Conservation (phyloP, 163 green algal species). For the Volvox carteri region DNA sequence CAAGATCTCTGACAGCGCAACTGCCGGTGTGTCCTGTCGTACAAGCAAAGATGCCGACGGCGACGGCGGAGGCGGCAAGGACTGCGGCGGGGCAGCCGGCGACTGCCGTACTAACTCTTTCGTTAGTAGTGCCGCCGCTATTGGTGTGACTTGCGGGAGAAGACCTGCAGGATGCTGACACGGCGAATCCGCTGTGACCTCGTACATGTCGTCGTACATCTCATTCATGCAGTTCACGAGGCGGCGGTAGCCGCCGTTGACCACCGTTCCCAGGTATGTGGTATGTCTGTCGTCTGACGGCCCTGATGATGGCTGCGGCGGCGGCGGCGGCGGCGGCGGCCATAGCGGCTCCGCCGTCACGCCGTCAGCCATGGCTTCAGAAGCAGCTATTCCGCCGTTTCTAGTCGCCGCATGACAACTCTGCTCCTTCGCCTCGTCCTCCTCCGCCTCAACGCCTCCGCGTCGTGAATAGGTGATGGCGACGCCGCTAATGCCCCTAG, state of each 20-base stretch:
- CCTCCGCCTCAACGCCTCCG: not conserved
- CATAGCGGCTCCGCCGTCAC: not conserved
- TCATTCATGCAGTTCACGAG: no score
- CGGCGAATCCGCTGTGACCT: no score
- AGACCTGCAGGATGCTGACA: no score
- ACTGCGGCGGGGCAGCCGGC: not conserved
- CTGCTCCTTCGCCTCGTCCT: not conserved
- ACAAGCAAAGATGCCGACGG: not conserved
- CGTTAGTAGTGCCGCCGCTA: not conserved
- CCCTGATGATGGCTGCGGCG: not conserved
- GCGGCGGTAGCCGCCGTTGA: no score
- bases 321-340: not conserved
- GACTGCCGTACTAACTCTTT: not conserved
- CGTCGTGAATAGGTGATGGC: not conserved
- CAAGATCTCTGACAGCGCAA: not conserved
- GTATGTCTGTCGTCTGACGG: no score
- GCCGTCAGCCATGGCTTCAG: not conserved
- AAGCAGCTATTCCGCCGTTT: no score
- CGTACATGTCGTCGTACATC: no score
- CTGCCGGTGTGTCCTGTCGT: slow-evolving; percentile 4
- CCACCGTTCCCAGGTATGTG: no score
- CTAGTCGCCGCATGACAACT: no score
- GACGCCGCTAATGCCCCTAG: not conserved
- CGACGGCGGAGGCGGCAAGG: not conserved
- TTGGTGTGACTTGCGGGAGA: no score